Evolutionary conservation across 495 filamentous ascomycete genomes (phyloP), one percentile per base, ranked within the genome.

Genomic region (Penicillium longicatenatum): DNA sequence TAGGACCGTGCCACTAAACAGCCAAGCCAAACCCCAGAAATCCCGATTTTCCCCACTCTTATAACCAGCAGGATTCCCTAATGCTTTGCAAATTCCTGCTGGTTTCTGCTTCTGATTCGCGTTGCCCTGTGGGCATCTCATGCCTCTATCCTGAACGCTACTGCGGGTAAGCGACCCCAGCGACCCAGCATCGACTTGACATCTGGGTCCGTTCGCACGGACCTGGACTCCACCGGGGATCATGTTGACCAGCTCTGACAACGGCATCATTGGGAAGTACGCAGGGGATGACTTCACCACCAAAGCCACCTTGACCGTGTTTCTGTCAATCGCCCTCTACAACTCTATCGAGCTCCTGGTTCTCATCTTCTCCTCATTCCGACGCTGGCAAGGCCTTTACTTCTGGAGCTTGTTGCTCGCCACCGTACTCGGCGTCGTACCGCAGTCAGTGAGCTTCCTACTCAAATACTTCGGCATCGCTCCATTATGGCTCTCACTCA

Each of bases 331-430:
- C 35, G 70, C 71, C 22, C 66, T 71, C 52, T 77, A 77, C 47
- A 77, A 77, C 30, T 70, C 70, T 45, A 47, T 76, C 21, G 74
- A 77, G 55, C 65, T 77, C 2, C 60, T 71, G 26, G 45, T 75
- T 2, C 69, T 76, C 54, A 67, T 75, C 26, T 68, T 76, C 37
- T 52, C 70, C 7, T 75, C 72, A 0, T 77, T 77, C 56, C 70
- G 65, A 39, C 64, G 70, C 30, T 71, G 69, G 50, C 74, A 63
- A 14, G 74, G 74, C 8, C 66, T 77, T 2, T 77, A 77, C 57
- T 77, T 77, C 63, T 77, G 74, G 74, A 70, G 65, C 30, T 52
- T 77, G 16, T 58, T 77, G 20, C 61, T 74, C 16, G 64, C 74
- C 3, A 70, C 65, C 11, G 59, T 67, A 21, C 71, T 72, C 50